Percentiles rank a stretch among this genome's conserved stretches.
phyloP scores from a whole-genome alignment of 345 rosid species.

The Cardamine resedifolia region DNA sequence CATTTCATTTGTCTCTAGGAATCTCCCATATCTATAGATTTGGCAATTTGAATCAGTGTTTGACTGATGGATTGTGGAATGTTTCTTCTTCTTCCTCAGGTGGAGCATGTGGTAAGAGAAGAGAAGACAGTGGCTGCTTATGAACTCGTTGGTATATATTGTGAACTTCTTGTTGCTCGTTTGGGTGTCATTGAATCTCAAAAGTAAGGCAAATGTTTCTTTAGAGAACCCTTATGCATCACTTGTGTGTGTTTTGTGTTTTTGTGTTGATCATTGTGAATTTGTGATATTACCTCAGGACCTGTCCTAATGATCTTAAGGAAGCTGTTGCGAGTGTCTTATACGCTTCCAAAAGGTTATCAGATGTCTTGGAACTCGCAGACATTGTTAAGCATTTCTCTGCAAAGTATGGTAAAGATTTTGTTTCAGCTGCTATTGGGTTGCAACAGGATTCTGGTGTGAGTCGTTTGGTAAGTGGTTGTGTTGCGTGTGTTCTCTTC shows the following conservation, averaged over 20 bases:
- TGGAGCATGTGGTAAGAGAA: conserved; percentile 90
- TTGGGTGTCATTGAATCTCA: conserved; percentile 83
- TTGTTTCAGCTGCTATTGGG: conserved; percentile 66
- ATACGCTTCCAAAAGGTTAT: conserved; percentile 81
- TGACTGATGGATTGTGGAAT: neutral
- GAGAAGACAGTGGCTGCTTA: conserved; percentile 87
- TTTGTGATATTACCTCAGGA: conserved; percentile 41
- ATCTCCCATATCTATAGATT: neutral
- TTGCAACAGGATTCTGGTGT: conserved; percentile 87
- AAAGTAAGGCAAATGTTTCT: conserved; percentile 42
- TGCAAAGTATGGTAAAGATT: conserved; percentile 91
- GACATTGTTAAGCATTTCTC: conserved; percentile 71
- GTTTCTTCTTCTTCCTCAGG: conserved; percentile 43
- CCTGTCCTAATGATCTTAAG: conserved; percentile 79
- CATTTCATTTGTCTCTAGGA: neutral
- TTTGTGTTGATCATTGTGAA: neutral
- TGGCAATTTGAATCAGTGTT: neutral
- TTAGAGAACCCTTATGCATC: neutral
- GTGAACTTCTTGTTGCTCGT: conserved; percentile 72
- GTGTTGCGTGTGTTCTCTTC: neutral
- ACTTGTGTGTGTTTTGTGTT: neutral
- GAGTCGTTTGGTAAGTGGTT: conserved; percentile 67
- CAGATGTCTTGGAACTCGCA: conserved; percentile 70
- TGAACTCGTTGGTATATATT: conserved; percentile 75
- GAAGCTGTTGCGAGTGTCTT: conserved; percentile 65